Conservation (phyloP, 2,329 filamentous ascomycete genomes). For the Parastagonospora nodorum region DNA sequence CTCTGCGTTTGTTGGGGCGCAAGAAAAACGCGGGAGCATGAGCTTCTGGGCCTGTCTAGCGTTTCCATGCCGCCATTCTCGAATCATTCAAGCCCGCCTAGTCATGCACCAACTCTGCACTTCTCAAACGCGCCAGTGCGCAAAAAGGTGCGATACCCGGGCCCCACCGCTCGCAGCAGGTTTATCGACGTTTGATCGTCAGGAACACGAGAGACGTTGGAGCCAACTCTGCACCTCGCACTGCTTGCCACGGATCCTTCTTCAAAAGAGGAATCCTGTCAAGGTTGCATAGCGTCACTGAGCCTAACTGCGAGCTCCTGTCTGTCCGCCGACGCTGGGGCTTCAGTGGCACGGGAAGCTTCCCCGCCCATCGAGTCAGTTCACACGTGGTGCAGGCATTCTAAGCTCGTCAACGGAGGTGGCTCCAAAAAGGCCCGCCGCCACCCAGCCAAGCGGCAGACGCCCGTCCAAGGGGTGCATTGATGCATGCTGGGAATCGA, state of each 20-base stretch:
- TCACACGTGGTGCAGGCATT: constrained; percentile 16
- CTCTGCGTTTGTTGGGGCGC: constrained; percentile 13
- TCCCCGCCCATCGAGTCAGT: constrained; percentile 14
- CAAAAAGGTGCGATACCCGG: constrained; percentile 20
- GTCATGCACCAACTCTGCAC: constrained; percentile 8
- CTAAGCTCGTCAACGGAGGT: constrained; percentile 2
- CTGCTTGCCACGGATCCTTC: no score
- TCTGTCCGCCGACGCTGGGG: no score
- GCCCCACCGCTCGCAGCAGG: not conserved
- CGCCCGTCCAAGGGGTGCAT: constrained; percentile 21
- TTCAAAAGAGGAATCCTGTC: not conserved
- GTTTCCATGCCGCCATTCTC: constrained; percentile 25
- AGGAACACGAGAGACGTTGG: not conserved
- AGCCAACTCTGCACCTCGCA: no score
- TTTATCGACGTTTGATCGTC: not conserved
- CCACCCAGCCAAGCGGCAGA: constrained; percentile 11
- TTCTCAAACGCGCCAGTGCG: constrained; percentile 17
- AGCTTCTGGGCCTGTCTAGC: constrained; percentile 9
- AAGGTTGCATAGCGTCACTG: not conserved
- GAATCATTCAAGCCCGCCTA: constrained; percentile 17
- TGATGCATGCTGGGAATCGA: constrained; percentile 1
- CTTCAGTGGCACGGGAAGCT: no score
- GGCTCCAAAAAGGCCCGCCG: constrained; percentile 4
- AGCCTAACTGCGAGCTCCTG: no score
- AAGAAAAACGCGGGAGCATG: constrained; percentile 7